Evolutionary conservation across 768 basidiomycete genomes (phyloP).

Genomic region (Psilocybe tampanensis): DNA sequence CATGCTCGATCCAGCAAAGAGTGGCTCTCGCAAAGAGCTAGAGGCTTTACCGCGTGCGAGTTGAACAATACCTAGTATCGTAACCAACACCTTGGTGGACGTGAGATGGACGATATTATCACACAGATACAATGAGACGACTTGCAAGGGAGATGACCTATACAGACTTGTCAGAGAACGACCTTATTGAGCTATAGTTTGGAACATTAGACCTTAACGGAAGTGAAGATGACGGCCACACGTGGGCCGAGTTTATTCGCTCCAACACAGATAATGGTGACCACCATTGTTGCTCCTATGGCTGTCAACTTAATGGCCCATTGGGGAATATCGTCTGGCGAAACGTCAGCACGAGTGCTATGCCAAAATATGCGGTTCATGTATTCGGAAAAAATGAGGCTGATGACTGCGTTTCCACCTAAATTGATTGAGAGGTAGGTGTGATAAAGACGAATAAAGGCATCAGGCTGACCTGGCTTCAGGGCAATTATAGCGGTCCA

Average conservation of each 20-base stretch:
- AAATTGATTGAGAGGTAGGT: neutral
- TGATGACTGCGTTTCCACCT: slow-evolving; percentile 83
- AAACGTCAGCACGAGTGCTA: slow-evolving; percentile 65
- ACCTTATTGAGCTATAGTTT: slow-evolving; percentile 2
- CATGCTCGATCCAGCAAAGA: slow-evolving; percentile 73
- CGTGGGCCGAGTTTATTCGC: slow-evolving; percentile 78
- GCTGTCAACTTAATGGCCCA: slow-evolving; percentile 94
- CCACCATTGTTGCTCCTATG: slow-evolving; percentile 64
- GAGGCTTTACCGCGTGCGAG: slow-evolving; percentile 72
- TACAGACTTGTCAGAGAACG: slow-evolving; percentile 3
- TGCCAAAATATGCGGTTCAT: slow-evolving; percentile 88
- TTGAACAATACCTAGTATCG: slow-evolving; percentile 78
- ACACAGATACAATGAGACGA: slow-evolving; percentile 8
- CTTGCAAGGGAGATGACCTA: slow-evolving; percentile 71
- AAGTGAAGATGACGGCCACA: slow-evolving; percentile 85
- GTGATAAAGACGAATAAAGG: neutral
- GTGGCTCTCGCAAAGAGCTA: slow-evolving; percentile 61
- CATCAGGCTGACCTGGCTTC: slow-evolving; percentile 64
- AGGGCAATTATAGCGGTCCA: slow-evolving; percentile 93
- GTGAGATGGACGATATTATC: neutral
- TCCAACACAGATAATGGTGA: slow-evolving; percentile 79
- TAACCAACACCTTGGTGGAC: slow-evolving; percentile 60
- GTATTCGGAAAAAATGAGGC: slow-evolving; percentile 91
- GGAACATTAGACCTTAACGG: slow-evolving; percentile 66
- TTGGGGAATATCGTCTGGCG: slow-evolving; percentile 79